Base-by-base conservation (phyloP, 73 alveolate species). In the Paramecium sexaurelia region DNA sequence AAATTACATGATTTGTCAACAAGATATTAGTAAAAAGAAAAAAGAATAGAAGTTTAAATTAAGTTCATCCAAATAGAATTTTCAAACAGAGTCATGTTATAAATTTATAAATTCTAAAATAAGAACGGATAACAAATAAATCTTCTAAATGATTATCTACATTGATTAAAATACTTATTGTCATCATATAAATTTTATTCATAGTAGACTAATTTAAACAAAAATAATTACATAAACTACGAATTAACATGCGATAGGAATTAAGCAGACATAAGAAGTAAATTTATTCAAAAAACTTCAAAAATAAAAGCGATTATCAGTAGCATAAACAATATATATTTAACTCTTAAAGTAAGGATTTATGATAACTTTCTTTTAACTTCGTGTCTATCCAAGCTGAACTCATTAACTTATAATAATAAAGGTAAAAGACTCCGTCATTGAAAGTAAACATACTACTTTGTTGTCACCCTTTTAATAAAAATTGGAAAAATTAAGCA, bases 381-480 rank as follows among this genome's bases (percentile, higher is more conserved):
- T 61, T 61, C 83, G 26, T 61, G 20, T 61, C 83, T 6, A 61
- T 26, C 83, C 83, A 61, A 6, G 83, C 83, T 6, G 83, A 61
- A 61, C 83, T 61, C 83, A 61, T 61, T 3, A 61, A 9, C 26
- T 61, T 61, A 61, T 29, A 61, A 11, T 61, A 26, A 3, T 61
- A 61, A 3, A 61, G 83, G 26, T 61, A n/a, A 61, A 6, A 61
- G 47, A 29, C 17, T 61, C 83, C 7, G 83, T 61, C 19, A 61
- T 61, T 7, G 83, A 6, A 5, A 61, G 83, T 26, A 61, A 61
- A 61, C 83, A 61, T 11, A 61, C 26, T 15, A 6, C 83, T 61
- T 61, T 61, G 39, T 26, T 29, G 7, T 61, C 83, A 61, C 83
- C 83, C 83, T 61, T 56, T 61, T 61, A 45, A 29, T 29, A 10